Percentiles rank a stretch among this genome's conserved stretches.
Conservation (phyloP, 805 yeast species). For the Brettanomyces anomalus region DNA sequence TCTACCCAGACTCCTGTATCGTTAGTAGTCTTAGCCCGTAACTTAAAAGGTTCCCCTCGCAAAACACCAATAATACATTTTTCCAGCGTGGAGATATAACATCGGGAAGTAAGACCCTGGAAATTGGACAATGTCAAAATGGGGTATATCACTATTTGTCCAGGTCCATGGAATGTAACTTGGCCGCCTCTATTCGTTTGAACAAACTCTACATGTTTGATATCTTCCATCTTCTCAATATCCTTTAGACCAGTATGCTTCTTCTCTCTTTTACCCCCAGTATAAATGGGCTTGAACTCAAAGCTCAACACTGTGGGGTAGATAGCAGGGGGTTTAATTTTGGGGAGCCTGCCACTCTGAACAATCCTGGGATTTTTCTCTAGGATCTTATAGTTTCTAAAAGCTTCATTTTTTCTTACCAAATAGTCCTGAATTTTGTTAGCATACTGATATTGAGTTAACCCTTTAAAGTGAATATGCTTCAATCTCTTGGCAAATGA, state of each 20-base stretch:
- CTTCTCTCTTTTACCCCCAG: slow-evolving; percentile 83
- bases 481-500: slow-evolving; percentile 27
- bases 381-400: slow-evolving; percentile 29
- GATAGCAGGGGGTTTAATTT: slow-evolving; percentile 33
- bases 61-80: slow-evolving; percentile 24
- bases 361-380: slow-evolving; percentile 11
- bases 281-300: slow-evolving; percentile 79
- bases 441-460: slow-evolving; percentile 38
- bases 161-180: slow-evolving; percentile 94
- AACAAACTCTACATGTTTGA: slow-evolving; percentile 46
- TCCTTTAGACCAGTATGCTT: slow-evolving; percentile 30
- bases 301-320: slow-evolving; percentile 68
- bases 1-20: slow-evolving; percentile 87
- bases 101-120: slow-evolving; percentile 37
- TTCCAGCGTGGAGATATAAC: slow-evolving; percentile 42
- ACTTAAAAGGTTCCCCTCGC: slow-evolving; percentile 18
- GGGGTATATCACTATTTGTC: slow-evolving; percentile 83
- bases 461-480: slow-evolving; percentile 34
- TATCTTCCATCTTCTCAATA: slow-evolving; percentile 16
- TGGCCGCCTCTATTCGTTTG: slow-evolving; percentile 92
- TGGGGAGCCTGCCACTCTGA: neutral
- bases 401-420: slow-evolving; percentile 47
- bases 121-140: slow-evolving; percentile 63
- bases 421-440: slow-evolving; percentile 46
- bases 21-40: slow-evolving; percentile 43